phyloP scores from a whole-genome alignment of 805 yeast genomes.

The Ogataea methylovora region DNA sequence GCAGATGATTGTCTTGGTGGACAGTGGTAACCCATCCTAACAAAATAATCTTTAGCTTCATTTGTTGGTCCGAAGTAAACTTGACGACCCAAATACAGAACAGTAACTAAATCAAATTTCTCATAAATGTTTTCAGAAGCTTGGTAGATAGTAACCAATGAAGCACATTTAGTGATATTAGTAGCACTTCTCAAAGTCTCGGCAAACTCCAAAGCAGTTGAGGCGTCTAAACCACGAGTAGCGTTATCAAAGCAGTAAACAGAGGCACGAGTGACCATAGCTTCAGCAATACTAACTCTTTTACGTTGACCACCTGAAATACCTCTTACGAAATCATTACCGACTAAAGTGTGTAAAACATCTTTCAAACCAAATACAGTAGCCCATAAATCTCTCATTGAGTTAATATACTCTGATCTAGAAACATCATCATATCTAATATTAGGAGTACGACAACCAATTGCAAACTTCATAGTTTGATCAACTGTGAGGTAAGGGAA shows the following conservation, averaged over 20 bases:
- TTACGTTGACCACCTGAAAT: slow-evolving; percentile 70
- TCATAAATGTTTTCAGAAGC: slow-evolving; percentile 61
- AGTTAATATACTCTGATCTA: slow-evolving; percentile 33
- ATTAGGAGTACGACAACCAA: slow-evolving; percentile 52
- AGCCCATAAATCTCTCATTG: slow-evolving; percentile 38
- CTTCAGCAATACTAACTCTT: slow-evolving; percentile 65
- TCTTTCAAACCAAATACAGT: slow-evolving; percentile 54
- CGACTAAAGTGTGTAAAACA: slow-evolving; percentile 54
- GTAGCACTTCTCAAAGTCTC: slow-evolving; percentile 59
- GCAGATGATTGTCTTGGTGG: slow-evolving; percentile 66
- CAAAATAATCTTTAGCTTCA: slow-evolving; percentile 46
- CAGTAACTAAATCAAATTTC: slow-evolving; percentile 52
- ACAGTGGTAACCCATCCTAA: slow-evolving; percentile 58
- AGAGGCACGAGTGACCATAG: slow-evolving; percentile 44
- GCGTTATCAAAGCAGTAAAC: slow-evolving; percentile 63
- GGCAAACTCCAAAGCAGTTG: slow-evolving; percentile 60
- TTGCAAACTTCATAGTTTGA: slow-evolving; percentile 47
- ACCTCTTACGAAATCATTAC: slow-evolving; percentile 61
- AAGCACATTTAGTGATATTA: slow-evolving; percentile 46
- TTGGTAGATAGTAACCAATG: slow-evolving; percentile 60
- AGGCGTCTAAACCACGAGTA: slow-evolving; percentile 66
- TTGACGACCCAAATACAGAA: slow-evolving; percentile 55
- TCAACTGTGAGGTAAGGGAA: slow-evolving; percentile 48
- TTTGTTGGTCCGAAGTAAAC: slow-evolving; percentile 51
- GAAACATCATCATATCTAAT: slow-evolving; percentile 37